Percentiles rank a stretch among this genome's conserved stretches.
These are phyloP conservation scores for Calophaca sinica DNA, from an alignment of 306 rosid genomes.

Conservation along the genomic window DNA sequence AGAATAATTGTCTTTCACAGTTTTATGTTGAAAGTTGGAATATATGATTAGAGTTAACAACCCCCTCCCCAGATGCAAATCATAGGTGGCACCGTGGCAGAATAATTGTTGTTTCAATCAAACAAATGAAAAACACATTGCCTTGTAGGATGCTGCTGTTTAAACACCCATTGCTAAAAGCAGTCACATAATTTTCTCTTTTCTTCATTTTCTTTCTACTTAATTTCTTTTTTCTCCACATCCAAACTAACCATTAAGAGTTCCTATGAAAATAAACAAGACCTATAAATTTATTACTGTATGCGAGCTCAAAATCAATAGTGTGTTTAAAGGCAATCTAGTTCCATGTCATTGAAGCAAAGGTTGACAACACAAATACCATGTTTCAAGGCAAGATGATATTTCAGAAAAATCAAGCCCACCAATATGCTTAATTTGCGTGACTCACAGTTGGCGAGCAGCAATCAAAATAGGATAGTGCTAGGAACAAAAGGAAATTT, in stretches of 20 bases:
- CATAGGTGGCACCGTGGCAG: background rate
- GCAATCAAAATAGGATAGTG: background rate
- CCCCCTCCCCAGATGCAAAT: slow-evolving; percentile 1
- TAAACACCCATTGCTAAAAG: slow-evolving; percentile 24
- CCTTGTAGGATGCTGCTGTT: background rate
- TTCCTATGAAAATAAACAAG: background rate
- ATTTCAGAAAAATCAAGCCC: background rate
- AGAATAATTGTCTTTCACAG: background rate
- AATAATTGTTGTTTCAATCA: slow-evolving; percentile 20
- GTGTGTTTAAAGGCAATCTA: background rate
- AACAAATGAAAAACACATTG: background rate
- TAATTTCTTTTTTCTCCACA: background rate
- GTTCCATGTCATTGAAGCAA: background rate
- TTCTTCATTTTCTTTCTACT: background rate
- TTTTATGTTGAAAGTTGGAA: background rate
- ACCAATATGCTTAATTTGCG: no score
- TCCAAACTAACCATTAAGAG: background rate
- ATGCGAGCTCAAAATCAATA: slow-evolving; percentile 5
- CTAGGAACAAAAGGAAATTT: background rate
- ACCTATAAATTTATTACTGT: background rate
- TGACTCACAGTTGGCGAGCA: background rate
- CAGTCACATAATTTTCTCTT: background rate
- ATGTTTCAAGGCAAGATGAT: background rate
- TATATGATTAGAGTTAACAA: background rate
- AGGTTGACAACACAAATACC: background rate